Evolutionary conservation across 441 rosid genomes (phyloP).

Genomic region (Erodium chrysanthum): DNA sequence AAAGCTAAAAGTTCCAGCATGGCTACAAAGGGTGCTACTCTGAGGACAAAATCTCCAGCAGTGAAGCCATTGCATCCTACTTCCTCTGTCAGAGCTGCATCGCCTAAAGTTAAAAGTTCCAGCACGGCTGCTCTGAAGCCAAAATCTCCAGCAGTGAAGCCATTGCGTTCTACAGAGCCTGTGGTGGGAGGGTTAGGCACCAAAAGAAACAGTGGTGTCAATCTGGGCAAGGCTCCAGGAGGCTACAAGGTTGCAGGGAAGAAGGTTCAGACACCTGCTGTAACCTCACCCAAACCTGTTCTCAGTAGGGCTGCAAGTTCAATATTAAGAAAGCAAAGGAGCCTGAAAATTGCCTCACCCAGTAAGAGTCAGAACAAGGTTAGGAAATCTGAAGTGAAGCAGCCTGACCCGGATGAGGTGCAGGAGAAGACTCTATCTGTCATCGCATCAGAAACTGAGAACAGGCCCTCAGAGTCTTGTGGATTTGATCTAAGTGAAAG

Average conservation of each 20-base stretch:
- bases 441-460: too few relatives aligned
- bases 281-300: constrained; percentile 24
- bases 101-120: constrained; percentile 25
- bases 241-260: constrained; percentile 24
- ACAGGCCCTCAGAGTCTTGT: too few relatives aligned
- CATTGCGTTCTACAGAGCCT: neutral
- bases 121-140: constrained; percentile 24
- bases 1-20: constrained; percentile 24
- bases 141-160: constrained; percentile 18
- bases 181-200: constrained; percentile 17
- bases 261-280: constrained; percentile 24
- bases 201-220: constrained; percentile 25
- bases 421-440: too few relatives aligned
- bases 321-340: constrained; percentile 27
- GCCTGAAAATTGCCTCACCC: constrained; percentile 13
- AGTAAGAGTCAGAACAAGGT: neutral
- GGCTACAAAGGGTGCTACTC: constrained; percentile 23
- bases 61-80: neutral
- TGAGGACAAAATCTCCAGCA: constrained; percentile 25
- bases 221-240: constrained; percentile 19
- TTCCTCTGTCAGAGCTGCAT: constrained; percentile 10
- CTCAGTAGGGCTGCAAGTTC: constrained; percentile 23
- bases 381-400: constrained; percentile 17
- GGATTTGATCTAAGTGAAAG: too few relatives aligned
- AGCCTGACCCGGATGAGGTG: neutral